Percentiles rank a stretch among this genome's conserved stretches.
These are phyloP conservation scores for Mycena pura DNA, from an alignment of 768 basidiomycete species.

Conservation along the genomic window DNA sequence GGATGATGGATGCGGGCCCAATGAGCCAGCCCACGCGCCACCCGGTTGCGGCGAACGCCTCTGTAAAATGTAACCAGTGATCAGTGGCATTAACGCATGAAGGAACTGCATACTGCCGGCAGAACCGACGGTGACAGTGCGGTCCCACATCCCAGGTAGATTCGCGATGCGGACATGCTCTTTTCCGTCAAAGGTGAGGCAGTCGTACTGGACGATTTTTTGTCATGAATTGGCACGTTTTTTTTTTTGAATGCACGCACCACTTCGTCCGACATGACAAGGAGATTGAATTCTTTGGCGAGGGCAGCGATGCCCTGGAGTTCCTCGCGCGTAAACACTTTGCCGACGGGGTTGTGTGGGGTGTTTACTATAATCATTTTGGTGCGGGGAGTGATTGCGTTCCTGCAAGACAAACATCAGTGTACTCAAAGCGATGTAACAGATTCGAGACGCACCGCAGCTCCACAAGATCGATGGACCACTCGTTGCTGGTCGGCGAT, in stretches of 20 bases:
- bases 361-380: slow-evolving; percentile 98
- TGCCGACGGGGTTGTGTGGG: slow-evolving; percentile 98
- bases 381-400: slow-evolving; percentile 84
- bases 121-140: slow-evolving; percentile 95
- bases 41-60: slow-evolving; percentile 96
- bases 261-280: slow-evolving; percentile 97
- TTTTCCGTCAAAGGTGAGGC: slow-evolving; percentile 85
- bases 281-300: slow-evolving; percentile 89
- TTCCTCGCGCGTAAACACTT: slow-evolving; percentile 88
- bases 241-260: slow-evolving; percentile 60
- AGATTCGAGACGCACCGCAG: slow-evolving; percentile 64
- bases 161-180: slow-evolving; percentile 93
- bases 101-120: slow-evolving; percentile 76
- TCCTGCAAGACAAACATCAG: slow-evolving; percentile 44
- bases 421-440: background rate
- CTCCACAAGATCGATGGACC: slow-evolving; percentile 91
- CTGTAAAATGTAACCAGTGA: slow-evolving; percentile 45
- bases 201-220: slow-evolving; percentile 75
- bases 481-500: slow-evolving; percentile 72
- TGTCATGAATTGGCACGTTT: background rate
- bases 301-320: slow-evolving; percentile 85
- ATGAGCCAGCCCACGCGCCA: slow-evolving; percentile 99
- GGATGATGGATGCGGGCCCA: slow-evolving; percentile 81
- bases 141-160: slow-evolving; percentile 98
- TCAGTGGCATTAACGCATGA: background rate